Conservation (phyloP, 1,284 basidiomycete genomes). For the Apiotrichum mycotoxinovorans region DNA sequence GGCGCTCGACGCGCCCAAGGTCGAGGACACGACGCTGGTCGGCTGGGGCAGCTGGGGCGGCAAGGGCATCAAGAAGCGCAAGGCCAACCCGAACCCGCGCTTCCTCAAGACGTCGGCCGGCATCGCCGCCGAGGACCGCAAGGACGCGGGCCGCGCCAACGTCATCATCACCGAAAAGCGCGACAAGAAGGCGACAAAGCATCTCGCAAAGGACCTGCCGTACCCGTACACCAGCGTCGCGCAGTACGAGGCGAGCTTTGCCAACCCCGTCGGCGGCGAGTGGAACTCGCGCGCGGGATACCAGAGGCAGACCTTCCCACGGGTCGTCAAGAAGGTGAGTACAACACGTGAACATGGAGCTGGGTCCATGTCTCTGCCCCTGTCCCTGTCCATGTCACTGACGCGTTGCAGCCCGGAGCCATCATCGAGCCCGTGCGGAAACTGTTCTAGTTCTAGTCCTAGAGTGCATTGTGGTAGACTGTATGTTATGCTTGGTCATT, state of each 20-base stretch:
- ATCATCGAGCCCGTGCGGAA: conserved; percentile 71
- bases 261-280: conserved; percentile 76
- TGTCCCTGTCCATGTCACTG: no score
- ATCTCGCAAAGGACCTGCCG: conserved; percentile 82
- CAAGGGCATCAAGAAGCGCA: conserved; percentile 56
- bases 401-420: conserved; percentile 77
- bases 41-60: conserved; percentile 98
- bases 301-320: conserved; percentile 77
- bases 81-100: conserved; percentile 51
- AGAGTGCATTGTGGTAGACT: neutral
- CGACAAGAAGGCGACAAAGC: conserved; percentile 89
- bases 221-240: conserved; percentile 87
- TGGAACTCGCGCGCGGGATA: conserved; percentile 91
- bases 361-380: no score
- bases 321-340: conserved; percentile 69
- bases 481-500: neutral
- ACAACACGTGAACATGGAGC: no score
- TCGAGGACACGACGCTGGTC: conserved; percentile 83
- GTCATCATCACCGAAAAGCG: conserved; percentile 92
- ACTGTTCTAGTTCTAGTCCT: conserved; percentile 48
- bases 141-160: conserved; percentile 77
- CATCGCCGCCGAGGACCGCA: conserved; percentile 69
- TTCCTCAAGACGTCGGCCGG: conserved; percentile 78
- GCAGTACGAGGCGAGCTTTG: conserved; percentile 82
- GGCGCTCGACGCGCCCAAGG: conserved; percentile 75